Base-by-base conservation (phyloP, 805 yeast genomes). In the Nematodospora valgi region DNA sequence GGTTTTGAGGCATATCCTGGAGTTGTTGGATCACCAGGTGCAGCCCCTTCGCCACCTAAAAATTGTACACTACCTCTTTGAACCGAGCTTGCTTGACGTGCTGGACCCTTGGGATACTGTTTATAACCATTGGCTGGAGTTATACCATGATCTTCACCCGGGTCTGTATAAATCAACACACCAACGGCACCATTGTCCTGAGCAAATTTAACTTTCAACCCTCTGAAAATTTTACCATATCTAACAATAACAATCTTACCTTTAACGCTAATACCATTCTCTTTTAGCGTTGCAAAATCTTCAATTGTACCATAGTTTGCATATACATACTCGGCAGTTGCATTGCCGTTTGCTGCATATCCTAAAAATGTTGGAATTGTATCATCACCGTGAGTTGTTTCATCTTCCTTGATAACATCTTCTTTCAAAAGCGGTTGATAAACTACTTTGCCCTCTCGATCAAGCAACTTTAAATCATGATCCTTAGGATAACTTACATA, bases 11-110 rank as follows among this genome's bases (percentile, higher is more conserved):
- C 72, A 60, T 75, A 76, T 3, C 86, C 86, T 6, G 86, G 86
- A 2, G 88, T 80, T 0, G 88, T 78, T 23, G 89, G 89, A 51
- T 82, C 91, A 9, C 89, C 89, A 0, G 88, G 86, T 33, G 68
- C 67, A 21, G 62, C 49, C 6, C 67, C 68, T 4, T 49, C 44
- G n/a, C 74, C 75, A 3, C 78, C 71, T 37, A 78, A 64, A 41
- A 64, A 77, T 40, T 69, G 76, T 1, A 75, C 80, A 6, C 84
- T 70, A 3, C 79, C 82, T 50, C 85, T 66, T 47, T 79, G 79
- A 18, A 82, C 74, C 6, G 80, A 65, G 34, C 72, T 61, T 23
- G 78, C 76, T 43, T 76, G 79, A 47, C 86, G 68, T 2, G 86
- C 84, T 3, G 79, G 78, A 0, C 88, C 88, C 2, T 22, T 16